These are phyloP conservation scores for Beta lomatogona DNA, from an alignment of 179 eudicot species.

Conservation along the genomic window DNA sequence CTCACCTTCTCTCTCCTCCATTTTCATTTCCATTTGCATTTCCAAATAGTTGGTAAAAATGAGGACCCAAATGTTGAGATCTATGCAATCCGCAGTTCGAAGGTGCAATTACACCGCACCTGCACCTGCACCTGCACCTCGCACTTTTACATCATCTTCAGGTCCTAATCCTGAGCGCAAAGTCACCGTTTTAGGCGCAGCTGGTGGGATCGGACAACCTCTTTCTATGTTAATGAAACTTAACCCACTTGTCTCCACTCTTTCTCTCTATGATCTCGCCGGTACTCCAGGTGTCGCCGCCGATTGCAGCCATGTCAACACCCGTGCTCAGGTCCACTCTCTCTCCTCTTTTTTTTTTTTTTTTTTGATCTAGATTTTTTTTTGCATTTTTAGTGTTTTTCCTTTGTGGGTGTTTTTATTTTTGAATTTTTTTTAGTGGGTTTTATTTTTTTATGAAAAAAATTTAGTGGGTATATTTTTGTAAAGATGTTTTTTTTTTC, in stretches of 20 bases:
- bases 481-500: neutral
- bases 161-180: constrained; percentile 61
- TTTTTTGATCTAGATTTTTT: neutral
- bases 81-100: constrained; percentile 42
- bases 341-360: neutral
- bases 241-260: constrained; percentile 78
- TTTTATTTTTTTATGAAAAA: neutral
- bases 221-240: constrained; percentile 82
- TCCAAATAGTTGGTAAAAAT: constrained; percentile 6
- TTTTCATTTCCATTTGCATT: neutral
- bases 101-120: constrained; percentile 11
- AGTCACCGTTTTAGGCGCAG: constrained; percentile 82
- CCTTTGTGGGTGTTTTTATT: neutral
- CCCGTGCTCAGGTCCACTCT: constrained; percentile 58
- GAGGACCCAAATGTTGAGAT: constrained; percentile 52
- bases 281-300: constrained; percentile 95
- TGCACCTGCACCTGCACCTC: constrained; percentile 22
- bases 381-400: constrained; percentile 1
- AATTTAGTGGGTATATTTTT: neutral
- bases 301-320: constrained; percentile 86
- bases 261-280: constrained; percentile 86
- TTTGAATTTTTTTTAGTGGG: neutral
- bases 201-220: constrained; percentile 95
- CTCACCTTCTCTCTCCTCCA: neutral
- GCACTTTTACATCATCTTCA: constrained; percentile 47